These are phyloP conservation scores for Mycena filopes DNA, from an alignment of 768 basidiomycete species.

Conservation along the genomic window DNA sequence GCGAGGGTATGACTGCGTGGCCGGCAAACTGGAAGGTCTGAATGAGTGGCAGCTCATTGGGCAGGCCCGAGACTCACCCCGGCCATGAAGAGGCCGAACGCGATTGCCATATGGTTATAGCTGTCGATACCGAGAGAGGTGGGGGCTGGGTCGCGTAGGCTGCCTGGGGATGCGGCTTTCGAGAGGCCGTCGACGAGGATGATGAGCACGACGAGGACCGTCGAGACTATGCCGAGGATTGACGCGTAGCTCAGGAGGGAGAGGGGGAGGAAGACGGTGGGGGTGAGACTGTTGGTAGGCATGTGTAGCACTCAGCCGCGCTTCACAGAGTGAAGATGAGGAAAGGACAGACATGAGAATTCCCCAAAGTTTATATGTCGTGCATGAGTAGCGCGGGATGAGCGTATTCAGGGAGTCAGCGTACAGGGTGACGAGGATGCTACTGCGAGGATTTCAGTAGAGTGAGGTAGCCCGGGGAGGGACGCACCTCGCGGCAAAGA, in stretches of 20 bases:
- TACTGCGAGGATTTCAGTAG: constrained; percentile 52
- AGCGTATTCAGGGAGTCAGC: constrained; percentile 87
- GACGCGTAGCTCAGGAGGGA: constrained; percentile 90
- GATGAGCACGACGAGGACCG: constrained; percentile 77
- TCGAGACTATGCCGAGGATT: constrained; percentile 84
- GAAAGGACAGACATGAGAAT: constrained; percentile 64
- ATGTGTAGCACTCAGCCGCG: too few species aligned
- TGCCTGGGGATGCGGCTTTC: constrained; percentile 81
- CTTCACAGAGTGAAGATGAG: not conserved
- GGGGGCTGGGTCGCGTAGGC: constrained; percentile 77
- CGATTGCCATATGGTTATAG: constrained; percentile 73
- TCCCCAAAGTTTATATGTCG: constrained; percentile 81
- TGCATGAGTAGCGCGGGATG: constrained; percentile 72
- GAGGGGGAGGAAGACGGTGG: constrained; percentile 87
- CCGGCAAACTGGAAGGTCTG: constrained; percentile 85
- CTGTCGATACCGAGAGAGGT: constrained; percentile 72
- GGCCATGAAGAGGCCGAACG: constrained; percentile 93
- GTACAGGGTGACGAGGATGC: constrained; percentile 89
- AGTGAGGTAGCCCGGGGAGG: not conserved
- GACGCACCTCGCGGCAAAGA: constrained; percentile 82
- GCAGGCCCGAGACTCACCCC: constrained; percentile 66
- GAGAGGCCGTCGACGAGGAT: constrained; percentile 86
- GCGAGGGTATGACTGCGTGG: constrained; percentile 91
- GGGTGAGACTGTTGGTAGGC: constrained; percentile 70
- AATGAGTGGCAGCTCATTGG: not conserved